Evolutionary conservation across 1,284 basidiomycete species (phyloP).

Genomic region (Cutaneotrichosporon cutaneum): DNA sequence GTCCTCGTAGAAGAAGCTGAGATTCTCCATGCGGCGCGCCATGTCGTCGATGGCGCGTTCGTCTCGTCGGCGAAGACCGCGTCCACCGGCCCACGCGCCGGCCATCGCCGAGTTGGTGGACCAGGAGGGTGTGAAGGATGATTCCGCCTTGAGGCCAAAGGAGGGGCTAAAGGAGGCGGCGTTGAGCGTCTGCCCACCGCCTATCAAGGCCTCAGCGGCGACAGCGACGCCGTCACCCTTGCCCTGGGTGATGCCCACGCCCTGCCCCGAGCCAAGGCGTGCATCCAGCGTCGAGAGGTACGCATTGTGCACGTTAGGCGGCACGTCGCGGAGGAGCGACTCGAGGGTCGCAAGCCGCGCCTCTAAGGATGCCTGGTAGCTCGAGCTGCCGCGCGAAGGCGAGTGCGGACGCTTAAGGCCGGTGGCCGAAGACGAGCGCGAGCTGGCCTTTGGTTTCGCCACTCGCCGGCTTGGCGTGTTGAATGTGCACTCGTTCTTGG

Average conservation of each 20-base stretch:
- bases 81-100: constrained; percentile 19
- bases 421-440: constrained; percentile 20
- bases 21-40: constrained; percentile 47
- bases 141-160: constrained; percentile 19
- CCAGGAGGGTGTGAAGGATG: constrained; percentile 10
- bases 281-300: constrained; percentile 51
- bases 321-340: constrained; percentile 50
- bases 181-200: constrained; percentile 15
- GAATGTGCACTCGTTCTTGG: constrained; percentile 53
- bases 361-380: constrained; percentile 45
- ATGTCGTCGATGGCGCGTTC: constrained; percentile 38
- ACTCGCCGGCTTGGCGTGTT: constrained; percentile 51
- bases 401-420: constrained; percentile 40
- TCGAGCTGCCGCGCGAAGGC: constrained; percentile 20
- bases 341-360: constrained; percentile 51
- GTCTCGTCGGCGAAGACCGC: constrained; percentile 15
- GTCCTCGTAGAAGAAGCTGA: constrained; percentile 54
- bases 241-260: constrained; percentile 46
- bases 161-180: constrained; percentile 5
- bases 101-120: constrained; percentile 5
- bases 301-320: constrained; percentile 53
- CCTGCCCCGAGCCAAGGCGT: constrained; percentile 43
- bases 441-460: constrained; percentile 42
- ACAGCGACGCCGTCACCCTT: constrained; percentile 43
- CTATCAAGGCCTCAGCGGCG: constrained; percentile 39